Base-by-base conservation (phyloP, 371 early-diverging fungal species). In the Synchytrium microbalum region DNA sequence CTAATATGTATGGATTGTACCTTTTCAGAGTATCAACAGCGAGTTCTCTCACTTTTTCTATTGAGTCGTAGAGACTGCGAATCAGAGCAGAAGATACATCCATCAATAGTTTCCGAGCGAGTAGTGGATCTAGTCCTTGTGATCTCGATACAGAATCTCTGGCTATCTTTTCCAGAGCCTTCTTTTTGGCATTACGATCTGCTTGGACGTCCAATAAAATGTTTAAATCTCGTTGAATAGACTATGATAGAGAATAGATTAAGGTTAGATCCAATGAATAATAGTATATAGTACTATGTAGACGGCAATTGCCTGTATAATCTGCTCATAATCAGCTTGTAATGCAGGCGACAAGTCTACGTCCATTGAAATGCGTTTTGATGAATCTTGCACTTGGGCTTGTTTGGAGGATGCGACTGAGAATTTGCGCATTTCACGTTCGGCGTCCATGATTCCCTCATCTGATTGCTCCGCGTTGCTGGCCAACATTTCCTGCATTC, bases 11-110 rank as follows among this genome's bases (percentile, higher is more conserved):
- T 16, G 10, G 3, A 1, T 31, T 59, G 54, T 58, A 80, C 77
- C 65, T 66, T 1, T 60, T 30, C 10, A 77, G 31, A 25, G 72
- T 62, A 5, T n/a, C 54, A 23, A 73, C 66, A n/a, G 70, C 54
- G 19, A 66, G 54, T 61, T 81, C 81, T 28, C 81, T 58, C 46
- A 70, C 68, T 62, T 69, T 76, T 62, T 81, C 81, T 10, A 78
- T 63, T 3, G 71, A 62, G 58, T 81, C 81, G 29, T 62, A 19
- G 19, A 81, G 24, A 51, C 70, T 64, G 31, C 72, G 63, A 32
- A 73, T 32, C 19, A 79, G 59, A 8, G 74, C 27, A 28, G 27
- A 33, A 63, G 24, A 29, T 23, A 60, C 19, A 19, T 10, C 8
- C 60, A 26, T 63, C 25, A 61, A 33, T 14, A 63, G 46, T 29